Percentiles rank a stretch among this genome's conserved stretches.
Evolutionary conservation across 23 red algal genomes (phyloP).

Genomic region (Porphyridium purpureum): DNA sequence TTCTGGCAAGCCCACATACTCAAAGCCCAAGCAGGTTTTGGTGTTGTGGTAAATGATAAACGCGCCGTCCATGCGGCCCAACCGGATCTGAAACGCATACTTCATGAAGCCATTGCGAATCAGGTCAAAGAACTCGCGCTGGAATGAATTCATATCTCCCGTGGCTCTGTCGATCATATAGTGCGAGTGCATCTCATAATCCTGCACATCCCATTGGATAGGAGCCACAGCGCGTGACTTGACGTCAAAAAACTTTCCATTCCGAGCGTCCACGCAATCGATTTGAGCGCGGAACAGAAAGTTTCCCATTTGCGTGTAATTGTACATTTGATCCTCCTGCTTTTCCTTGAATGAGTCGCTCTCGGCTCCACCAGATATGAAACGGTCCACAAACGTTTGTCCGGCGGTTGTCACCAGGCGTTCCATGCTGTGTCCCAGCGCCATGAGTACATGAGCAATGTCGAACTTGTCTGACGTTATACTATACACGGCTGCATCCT

Average conservation of each 20-base stretch:
- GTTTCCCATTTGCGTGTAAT: constrained; percentile 43
- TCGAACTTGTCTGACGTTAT: too few species aligned
- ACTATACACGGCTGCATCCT: too few species aligned
- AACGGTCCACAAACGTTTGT: constrained; percentile 16
- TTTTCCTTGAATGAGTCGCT: background rate
- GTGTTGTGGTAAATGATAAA: constrained; percentile 74
- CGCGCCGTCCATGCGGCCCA: constrained; percentile 85
- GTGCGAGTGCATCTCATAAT: constrained; percentile 22
- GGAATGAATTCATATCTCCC: constrained; percentile 56
- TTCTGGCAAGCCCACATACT: constrained; percentile 64
- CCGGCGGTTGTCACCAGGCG: constrained; percentile 50
- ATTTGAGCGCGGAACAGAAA: constrained; percentile 88
- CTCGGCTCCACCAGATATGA: constrained; percentile 3
- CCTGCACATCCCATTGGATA: constrained; percentile 53
- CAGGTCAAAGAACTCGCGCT: constrained; percentile 95
- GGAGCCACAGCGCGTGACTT: constrained; percentile 73
- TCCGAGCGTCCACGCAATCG: constrained; percentile 30
- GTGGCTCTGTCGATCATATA: constrained; percentile 15
- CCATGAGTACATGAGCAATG: too few species aligned
- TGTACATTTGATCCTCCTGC: constrained; percentile 22
- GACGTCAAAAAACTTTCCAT: constrained; percentile 72
- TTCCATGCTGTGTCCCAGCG: constrained; percentile 69
- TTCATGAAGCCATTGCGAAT: constrained; percentile 81
- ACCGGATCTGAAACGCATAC: constrained; percentile 74
- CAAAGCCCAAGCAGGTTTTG: constrained; percentile 29